These are phyloP conservation scores for Vitellaria paradoxa DNA, from an alignment of 179 eudicot species.

Conservation along the genomic window DNA sequence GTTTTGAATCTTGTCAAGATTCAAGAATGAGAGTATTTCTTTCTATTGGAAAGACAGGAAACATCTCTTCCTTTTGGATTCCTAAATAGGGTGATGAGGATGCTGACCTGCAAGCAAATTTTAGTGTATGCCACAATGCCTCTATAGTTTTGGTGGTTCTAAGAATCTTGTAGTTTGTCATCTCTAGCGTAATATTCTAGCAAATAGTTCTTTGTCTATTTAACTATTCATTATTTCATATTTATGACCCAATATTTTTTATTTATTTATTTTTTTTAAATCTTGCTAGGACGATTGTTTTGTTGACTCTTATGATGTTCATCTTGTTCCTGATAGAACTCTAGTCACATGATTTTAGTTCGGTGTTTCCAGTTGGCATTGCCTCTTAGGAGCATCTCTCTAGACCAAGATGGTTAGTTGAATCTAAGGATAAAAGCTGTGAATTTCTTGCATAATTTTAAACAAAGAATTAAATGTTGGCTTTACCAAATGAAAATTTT, in stretches of 20 bases:
- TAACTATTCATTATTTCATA: conserved; percentile 4
- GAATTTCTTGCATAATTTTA: conserved; percentile 6
- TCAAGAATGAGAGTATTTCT: not conserved
- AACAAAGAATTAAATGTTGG: not conserved
- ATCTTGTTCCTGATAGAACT: conserved; percentile 50
- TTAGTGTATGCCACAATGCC: not conserved
- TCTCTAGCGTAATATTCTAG: conserved; percentile 1
- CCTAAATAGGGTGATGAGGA: conserved; percentile 1
- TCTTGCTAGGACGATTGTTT: not conserved
- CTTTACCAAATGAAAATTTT: too few relatives aligned
- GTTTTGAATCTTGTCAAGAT: not conserved
- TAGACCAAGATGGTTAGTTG: conserved; percentile 62
- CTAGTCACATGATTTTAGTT: conserved; percentile 62
- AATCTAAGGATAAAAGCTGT: conserved; percentile 1
- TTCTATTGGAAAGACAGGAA: not conserved
- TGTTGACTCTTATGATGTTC: conserved; percentile 8
- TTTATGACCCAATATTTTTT: not conserved
- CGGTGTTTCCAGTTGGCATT: conserved; percentile 90
- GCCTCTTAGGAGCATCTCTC: conserved; percentile 70
- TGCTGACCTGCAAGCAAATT: not conserved
- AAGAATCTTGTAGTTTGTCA: conserved; percentile 4
- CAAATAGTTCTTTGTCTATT: not conserved
- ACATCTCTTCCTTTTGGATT: conserved; percentile 9
- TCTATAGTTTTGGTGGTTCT: not conserved
- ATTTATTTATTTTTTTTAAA: not conserved